Evolutionary conservation across 192 early-diverging fungal species (phyloP).

Genomic region (Coemansia sp.): DNA sequence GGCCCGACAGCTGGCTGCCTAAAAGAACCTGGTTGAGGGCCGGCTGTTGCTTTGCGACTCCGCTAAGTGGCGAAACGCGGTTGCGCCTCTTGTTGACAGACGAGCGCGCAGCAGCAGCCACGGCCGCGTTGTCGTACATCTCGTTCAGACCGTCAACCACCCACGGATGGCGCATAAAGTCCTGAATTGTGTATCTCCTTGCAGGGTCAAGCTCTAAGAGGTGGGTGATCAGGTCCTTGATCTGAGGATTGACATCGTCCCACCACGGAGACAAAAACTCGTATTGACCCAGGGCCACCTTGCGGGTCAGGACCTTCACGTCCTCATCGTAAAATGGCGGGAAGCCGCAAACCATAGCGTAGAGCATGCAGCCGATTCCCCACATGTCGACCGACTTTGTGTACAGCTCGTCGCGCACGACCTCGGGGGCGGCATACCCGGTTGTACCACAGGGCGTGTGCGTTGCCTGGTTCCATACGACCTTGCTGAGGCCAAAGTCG

Average conservation of each 20-base stretch:
- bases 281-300: conserved; percentile 82
- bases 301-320: conserved; percentile 72
- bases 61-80: conserved; percentile 23
- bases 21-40: not conserved
- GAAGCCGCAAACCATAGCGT: conserved; percentile 78
- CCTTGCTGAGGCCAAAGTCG: conserved; percentile 88
- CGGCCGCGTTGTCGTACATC: conserved; percentile 44
- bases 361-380: conserved; percentile 84
- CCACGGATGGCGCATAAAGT: conserved; percentile 84
- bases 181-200: conserved; percentile 73
- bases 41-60: not conserved
- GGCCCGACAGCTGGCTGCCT: conserved; percentile 14
- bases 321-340: conserved; percentile 85
- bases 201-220: conserved; percentile 70
- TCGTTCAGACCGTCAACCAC: conserved; percentile 46
- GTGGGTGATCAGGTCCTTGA: conserved; percentile 71
- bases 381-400: conserved; percentile 85
- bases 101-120: conserved; percentile 38
- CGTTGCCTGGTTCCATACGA: conserved; percentile 78
- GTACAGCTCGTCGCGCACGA: conserved; percentile 77
- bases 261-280: conserved; percentile 89
- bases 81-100: conserved; percentile 44
- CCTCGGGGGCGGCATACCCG: conserved; percentile 92
- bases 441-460: conserved; percentile 91
- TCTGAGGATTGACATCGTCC: conserved; percentile 76